These are phyloP conservation scores for Apiospora kogelbergensis DNA, from an alignment of 2,329 filamentous ascomycete genomes.

Conservation along the genomic window DNA sequence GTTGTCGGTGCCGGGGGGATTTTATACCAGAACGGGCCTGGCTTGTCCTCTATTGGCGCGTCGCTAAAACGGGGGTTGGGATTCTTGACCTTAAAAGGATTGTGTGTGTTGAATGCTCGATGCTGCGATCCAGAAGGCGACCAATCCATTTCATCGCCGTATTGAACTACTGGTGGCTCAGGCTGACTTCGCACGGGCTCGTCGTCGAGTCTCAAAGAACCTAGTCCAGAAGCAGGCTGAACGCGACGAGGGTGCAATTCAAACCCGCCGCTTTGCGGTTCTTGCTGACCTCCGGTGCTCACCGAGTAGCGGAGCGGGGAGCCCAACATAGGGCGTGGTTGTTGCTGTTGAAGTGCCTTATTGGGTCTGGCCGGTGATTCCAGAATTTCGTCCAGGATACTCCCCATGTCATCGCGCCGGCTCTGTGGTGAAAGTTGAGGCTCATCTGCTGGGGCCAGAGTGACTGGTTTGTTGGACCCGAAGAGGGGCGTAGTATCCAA, in stretches of 20 bases:
- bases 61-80: conserved; percentile 46
- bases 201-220: conserved; percentile 22
- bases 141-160: conserved; percentile 72
- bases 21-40: conserved; percentile 66
- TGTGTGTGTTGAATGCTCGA: conserved; percentile 52
- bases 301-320: not conserved
- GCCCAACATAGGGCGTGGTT: not conserved
- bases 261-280: conserved; percentile 13
- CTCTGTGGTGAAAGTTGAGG: not conserved
- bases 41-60: conserved; percentile 41
- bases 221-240: conserved; percentile 17
- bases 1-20: conserved; percentile 68
- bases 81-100: conserved; percentile 39
- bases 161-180: conserved; percentile 26
- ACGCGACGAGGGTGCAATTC: not conserved
- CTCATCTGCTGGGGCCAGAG: not conserved
- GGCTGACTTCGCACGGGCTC: conserved; percentile 11
- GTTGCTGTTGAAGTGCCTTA: not conserved
- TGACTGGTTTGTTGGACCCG: conserved; percentile 18
- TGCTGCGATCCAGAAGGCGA: conserved; percentile 59
- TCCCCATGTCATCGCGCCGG: conserved; percentile 8
- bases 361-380: not conserved
- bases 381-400: conserved; percentile 29
- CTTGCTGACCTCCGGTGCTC: not conserved
- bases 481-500: conserved; percentile 59